Evolutionary conservation across 1,284 basidiomycete species (phyloP), one percentile per base, ranked within the genome.

Genomic region (Ceratobasidium sp.): DNA sequence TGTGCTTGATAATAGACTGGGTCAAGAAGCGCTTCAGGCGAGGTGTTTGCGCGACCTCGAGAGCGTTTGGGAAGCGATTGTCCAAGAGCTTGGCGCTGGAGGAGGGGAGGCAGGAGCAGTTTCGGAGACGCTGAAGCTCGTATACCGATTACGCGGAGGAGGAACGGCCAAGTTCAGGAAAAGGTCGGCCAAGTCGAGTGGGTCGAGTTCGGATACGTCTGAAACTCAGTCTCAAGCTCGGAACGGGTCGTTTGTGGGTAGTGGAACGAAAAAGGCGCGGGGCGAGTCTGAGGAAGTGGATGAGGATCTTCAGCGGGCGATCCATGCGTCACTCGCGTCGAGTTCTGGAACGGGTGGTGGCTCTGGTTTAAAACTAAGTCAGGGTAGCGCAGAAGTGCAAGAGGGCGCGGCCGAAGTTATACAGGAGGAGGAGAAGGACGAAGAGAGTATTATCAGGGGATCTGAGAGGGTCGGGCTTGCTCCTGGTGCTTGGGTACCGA

Each of bases 261-360:
- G n/a, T n/a, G n/a, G n/a, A n/a, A 58, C 61, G 54, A 73, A 67
- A 44, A 72, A 43, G 41, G 47, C 50, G 21, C 72, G 73, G 41
- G 74, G 74, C 18, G 76, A 77, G 2, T 76, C 77, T 28, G 71
- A 77, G 41, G 78, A 76, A 16, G 63, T 74, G 28, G 77, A 82
- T 41, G n/a, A n/a, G n/a, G 82, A 83, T 14, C 79, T 79, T 9
- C 80, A 83, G 74, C 73, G 80, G 80, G 83, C 82, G 11, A 77
- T 84, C 30, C 82, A 83, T 74, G 78, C 83, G 76, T 82, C 82
- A 1, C 74, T 80, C 21, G 6, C 6, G 30, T 49, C 32, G 23
- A 28, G 32, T 57, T n/a, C 50, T n/a, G n/a, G n/a, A n/a, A n/a
- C n/a, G n/a, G n/a, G n/a, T n/a, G n/a, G n/a, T n/a, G n/a, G n/a